phyloP scores from a whole-genome alignment of 352 stramenopile species.

The Bremia lactucae region DNA sequence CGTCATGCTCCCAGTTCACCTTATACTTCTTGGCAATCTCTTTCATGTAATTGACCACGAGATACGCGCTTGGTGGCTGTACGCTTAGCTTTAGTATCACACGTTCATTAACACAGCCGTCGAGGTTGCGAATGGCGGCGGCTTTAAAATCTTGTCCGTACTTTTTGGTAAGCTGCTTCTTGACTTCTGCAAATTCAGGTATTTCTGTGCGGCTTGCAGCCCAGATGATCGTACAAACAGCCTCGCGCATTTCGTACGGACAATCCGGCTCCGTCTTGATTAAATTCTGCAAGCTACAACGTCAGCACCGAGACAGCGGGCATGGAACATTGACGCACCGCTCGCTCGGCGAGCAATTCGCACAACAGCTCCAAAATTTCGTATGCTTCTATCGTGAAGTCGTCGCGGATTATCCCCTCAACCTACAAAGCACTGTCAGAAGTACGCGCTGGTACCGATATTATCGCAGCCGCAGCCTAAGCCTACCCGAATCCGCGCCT shows the following conservation, averaged over 20 bases:
- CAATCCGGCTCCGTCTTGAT: conserved; percentile 87
- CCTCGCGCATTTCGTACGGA: conserved; percentile 88
- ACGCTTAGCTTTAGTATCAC: conserved; percentile 92
- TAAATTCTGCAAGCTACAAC: conserved; percentile 43
- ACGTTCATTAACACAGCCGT: conserved; percentile 85
- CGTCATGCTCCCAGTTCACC: conserved; percentile 88
- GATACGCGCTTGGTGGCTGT: conserved; percentile 86
- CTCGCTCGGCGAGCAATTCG: conserved; percentile 88
- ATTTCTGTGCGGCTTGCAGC: conserved; percentile 86
- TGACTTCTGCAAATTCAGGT: conserved; percentile 86
- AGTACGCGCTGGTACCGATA: neutral
- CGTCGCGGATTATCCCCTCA: conserved; percentile 90
- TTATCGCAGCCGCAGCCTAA: neutral
- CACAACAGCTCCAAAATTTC: conserved; percentile 92
- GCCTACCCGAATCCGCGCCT: conserved; percentile 89
- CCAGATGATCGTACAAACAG: conserved; percentile 92
- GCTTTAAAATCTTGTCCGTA: conserved; percentile 85
- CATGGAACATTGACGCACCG: conserved; percentile 31
- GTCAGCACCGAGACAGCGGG: neutral
- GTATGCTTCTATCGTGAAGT: conserved; percentile 93
- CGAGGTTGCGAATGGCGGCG: conserved; percentile 73
- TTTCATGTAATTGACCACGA: conserved; percentile 94
- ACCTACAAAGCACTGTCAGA: conserved; percentile 32
- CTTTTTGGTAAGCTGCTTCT: conserved; percentile 84
- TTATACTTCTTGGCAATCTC: conserved; percentile 92